Evolutionary conservation across 208 protist species (phyloP).

Genomic region (Leishmania aethiopica): DNA sequence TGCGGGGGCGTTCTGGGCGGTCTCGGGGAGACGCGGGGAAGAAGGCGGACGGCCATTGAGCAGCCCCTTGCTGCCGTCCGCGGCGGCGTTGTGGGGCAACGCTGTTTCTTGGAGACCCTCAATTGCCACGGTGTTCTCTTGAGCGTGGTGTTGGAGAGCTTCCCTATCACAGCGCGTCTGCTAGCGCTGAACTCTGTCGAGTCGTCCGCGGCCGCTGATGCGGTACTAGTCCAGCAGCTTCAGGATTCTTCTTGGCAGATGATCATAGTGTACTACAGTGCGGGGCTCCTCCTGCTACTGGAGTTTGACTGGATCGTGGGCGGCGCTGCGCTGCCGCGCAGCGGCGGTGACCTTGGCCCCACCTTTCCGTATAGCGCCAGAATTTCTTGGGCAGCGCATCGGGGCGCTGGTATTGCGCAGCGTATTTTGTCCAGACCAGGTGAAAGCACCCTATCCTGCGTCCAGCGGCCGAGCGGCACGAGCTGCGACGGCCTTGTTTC

Average conservation of each 20-base stretch:
- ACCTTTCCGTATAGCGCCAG: conserved; percentile 29
- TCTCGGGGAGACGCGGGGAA: neutral
- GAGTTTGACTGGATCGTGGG: conserved; percentile 31
- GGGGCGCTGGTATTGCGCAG: neutral
- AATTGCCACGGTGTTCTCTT: no score
- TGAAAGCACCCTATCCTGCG: neutral
- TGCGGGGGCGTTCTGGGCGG: neutral
- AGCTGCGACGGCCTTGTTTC: neutral
- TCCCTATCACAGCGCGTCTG: neutral
- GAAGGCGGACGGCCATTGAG: neutral
- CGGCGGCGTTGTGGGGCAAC: no score
- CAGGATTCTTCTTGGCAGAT: conserved; percentile 31
- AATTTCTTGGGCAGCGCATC: conserved; percentile 30
- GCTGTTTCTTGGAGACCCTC: no score
- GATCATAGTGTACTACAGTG: conserved; percentile 58
- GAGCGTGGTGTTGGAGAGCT: no score
- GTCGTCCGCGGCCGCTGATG: neutral
- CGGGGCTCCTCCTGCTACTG: conserved; percentile 48
- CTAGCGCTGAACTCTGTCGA: neutral
- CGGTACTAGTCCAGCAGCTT: neutral
- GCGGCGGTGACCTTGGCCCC: conserved; percentile 30
- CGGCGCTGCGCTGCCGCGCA: conserved; percentile 36
- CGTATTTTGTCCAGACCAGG: neutral
- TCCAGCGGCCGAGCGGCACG: neutral
- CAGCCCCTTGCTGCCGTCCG: neutral